Evolutionary conservation across 2,329 filamentous ascomycete species (phyloP).

Genomic region (Cercospora sesami): DNA sequence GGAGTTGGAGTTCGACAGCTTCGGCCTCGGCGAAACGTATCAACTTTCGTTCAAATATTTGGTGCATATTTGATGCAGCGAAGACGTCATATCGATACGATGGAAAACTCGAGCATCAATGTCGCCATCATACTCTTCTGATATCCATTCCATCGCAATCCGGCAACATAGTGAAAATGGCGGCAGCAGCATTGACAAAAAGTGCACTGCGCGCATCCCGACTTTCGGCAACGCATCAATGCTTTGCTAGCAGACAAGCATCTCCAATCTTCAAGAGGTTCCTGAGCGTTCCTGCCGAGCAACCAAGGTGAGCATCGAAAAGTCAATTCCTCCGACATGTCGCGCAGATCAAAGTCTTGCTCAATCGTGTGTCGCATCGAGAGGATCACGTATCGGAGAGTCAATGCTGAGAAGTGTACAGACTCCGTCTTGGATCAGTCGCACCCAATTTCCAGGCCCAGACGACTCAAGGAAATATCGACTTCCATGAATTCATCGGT

Average conservation of each 20-base stretch:
- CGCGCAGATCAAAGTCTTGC: neutral
- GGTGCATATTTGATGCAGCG: neutral
- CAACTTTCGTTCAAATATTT: neutral
- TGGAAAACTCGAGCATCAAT: neutral
- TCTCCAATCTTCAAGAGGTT: conserved; percentile 36
- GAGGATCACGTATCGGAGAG: neutral
- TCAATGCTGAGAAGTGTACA: conserved; percentile 16
- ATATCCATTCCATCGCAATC: neutral
- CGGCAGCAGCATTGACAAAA: conserved; percentile 27
- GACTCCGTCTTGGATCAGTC: conserved; percentile 48
- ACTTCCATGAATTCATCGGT: conserved; percentile 80
- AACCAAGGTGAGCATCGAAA: conserved; percentile 21
- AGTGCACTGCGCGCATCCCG: conserved; percentile 26
- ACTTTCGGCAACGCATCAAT: conserved; percentile 22
- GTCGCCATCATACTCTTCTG: neutral
- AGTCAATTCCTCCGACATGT: neutral
- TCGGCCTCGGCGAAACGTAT: neutral
- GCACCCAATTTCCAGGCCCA: conserved; percentile 84
- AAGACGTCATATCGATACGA: neutral
- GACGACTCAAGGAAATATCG: conserved; percentile 71
- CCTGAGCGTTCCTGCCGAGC: conserved; percentile 23
- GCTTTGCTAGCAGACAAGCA: conserved; percentile 30
- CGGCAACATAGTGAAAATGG: neutral
- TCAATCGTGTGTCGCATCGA: neutral
- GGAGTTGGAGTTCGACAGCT: neutral